These are phyloP conservation scores for Coemansia sp. DNA, from an alignment of 192 early-diverging fungal species.

Conservation along the genomic window DNA sequence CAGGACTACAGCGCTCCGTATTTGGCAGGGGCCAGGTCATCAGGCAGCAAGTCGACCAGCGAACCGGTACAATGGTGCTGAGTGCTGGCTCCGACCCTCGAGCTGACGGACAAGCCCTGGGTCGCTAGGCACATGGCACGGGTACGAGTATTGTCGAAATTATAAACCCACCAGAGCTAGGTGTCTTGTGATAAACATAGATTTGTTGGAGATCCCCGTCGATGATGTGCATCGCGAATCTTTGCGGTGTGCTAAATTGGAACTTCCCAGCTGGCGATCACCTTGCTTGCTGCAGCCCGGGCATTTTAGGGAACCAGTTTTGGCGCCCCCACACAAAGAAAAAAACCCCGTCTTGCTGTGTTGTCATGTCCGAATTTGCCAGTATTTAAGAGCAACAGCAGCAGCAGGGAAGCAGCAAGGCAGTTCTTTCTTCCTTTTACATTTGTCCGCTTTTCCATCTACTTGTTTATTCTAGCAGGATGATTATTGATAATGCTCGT, in stretches of 20 bases:
- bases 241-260: neutral
- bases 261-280: neutral
- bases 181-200: no score
- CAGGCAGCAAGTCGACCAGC: conserved; percentile 32
- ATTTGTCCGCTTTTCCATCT: conserved; percentile 3
- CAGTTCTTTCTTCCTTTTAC: neutral
- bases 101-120: conserved; percentile 59
- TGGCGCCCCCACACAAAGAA: neutral
- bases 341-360: neutral
- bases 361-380: neutral
- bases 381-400: neutral
- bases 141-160: neutral
- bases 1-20: conserved; percentile 50
- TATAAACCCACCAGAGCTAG: neutral
- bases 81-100: conserved; percentile 60
- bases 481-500: conserved; percentile 40
- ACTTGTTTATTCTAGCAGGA: neutral
- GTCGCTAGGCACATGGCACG: conserved; percentile 34
- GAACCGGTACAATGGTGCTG: conserved; percentile 47
- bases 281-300: neutral
- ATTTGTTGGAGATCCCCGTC: neutral
- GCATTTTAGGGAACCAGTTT: neutral
- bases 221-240: conserved; percentile 3
- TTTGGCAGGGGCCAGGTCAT: conserved; percentile 82
- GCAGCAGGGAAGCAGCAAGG: neutral